Conservation (phyloP, 1,284 basidiomycete genomes). For the Golubevia sp. region DNA sequence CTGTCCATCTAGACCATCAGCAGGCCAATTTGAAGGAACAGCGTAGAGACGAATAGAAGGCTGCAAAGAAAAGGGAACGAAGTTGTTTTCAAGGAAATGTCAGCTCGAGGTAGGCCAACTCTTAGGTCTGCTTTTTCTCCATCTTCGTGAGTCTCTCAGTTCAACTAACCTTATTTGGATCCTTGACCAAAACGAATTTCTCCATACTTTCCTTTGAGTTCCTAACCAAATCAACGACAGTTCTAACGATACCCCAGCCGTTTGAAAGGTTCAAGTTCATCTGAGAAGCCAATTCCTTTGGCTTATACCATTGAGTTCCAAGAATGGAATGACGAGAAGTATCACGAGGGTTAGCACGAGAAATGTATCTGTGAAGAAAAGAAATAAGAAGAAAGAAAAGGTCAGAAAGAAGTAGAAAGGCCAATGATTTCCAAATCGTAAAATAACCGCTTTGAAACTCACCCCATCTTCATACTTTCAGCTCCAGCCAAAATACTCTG, state of each 20-base stretch:
- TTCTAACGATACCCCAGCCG: slow-evolving; percentile 92
- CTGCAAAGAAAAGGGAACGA: too few relatives aligned
- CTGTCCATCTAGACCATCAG: too few relatives aligned
- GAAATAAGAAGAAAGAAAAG: background rate
- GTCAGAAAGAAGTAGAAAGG: too few relatives aligned
- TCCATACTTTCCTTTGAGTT: slow-evolving; percentile 31
- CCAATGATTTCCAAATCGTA: too few relatives aligned
- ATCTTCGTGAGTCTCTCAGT: too few relatives aligned
- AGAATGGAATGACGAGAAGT: slow-evolving; percentile 93
- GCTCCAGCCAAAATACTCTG: slow-evolving; percentile 95
- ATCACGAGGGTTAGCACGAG: slow-evolving; percentile 89
- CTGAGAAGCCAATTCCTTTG: slow-evolving; percentile 89
- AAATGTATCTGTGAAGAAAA: slow-evolving; percentile 68
- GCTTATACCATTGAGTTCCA: slow-evolving; percentile 92
- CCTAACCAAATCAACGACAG: slow-evolving; percentile 50
- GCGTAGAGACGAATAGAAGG: too few relatives aligned
- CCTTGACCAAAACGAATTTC: slow-evolving; percentile 58
- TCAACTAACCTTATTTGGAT: slow-evolving; percentile 46
- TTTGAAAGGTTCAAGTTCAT: slow-evolving; percentile 94
- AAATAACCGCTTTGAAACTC: background rate
- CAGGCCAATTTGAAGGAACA: too few relatives aligned
- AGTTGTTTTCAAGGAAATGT: too few relatives aligned
- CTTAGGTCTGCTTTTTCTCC: too few relatives aligned
- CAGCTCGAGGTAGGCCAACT: too few relatives aligned
- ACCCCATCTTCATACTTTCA: slow-evolving; percentile 95